Evolutionary conservation across 495 filamentous ascomycete species (phyloP).

Genomic region (Aspergillus cristatus): DNA sequence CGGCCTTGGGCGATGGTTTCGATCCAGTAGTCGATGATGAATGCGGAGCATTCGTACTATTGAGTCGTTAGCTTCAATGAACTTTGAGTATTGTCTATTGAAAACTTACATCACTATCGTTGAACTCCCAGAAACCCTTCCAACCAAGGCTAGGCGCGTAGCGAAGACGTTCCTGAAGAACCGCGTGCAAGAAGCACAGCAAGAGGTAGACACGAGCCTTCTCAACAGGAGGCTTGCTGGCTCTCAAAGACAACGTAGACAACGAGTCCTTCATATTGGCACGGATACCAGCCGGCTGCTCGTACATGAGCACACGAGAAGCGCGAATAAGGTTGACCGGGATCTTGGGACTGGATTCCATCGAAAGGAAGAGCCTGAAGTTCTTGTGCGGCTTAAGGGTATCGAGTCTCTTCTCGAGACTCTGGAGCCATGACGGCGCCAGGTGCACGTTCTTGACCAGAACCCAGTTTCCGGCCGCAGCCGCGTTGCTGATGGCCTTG

Average conservation of each 20-base stretch:
- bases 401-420: conserved; percentile 91
- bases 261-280: conserved; percentile 99
- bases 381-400: conserved; percentile 89
- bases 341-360: conserved; percentile 96
- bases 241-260: conserved; percentile 67
- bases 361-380: conserved; percentile 93
- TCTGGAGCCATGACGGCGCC: conserved; percentile 90
- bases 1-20: conserved; percentile 70
- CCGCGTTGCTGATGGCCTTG: conserved; percentile 89
- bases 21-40: conserved; percentile 94
- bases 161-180: conserved; percentile 89
- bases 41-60: conserved; percentile 93
- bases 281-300: conserved; percentile 91
- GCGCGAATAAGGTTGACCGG: conserved; percentile 92
- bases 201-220: conserved; percentile 84
- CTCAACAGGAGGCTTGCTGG: conserved; percentile 78
- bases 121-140: conserved; percentile 99
- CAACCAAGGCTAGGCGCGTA: conserved; percentile 93
- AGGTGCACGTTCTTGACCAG: conserved; percentile 98
- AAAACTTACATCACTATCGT: conserved; percentile 87
- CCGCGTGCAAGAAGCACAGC: conserved; percentile 90
- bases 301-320: conserved; percentile 92
- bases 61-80: conserved; percentile 7
- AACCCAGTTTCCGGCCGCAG: conserved; percentile 90
- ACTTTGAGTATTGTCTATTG: neutral